Conservation (phyloP, 2,329 filamentous ascomycete genomes). For the Davidsoniella neocaledoniae region DNA sequence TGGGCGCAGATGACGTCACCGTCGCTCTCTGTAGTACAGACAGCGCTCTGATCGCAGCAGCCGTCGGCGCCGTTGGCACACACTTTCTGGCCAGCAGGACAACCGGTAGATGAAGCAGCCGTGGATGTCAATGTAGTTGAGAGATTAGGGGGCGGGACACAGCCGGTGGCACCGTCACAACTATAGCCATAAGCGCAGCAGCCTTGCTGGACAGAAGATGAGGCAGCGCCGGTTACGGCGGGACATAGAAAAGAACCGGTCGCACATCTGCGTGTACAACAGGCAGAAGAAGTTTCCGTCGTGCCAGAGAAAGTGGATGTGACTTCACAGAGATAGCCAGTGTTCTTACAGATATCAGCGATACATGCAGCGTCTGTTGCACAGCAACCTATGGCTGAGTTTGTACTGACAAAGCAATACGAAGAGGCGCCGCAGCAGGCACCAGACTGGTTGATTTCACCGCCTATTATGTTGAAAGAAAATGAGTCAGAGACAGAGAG, state of each 20-base stretch:
- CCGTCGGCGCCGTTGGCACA: slow-evolving; percentile 28
- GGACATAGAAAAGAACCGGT: slow-evolving; percentile 29
- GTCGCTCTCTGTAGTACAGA: slow-evolving; percentile 25
- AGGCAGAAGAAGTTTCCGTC: slow-evolving; percentile 18
- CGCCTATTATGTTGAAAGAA: slow-evolving; percentile 19
- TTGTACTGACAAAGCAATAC: slow-evolving; percentile 29
- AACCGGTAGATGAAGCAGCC: slow-evolving; percentile 24
- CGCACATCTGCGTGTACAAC: slow-evolving; percentile 26
- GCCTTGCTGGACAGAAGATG: slow-evolving; percentile 16
- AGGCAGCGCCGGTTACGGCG: slow-evolving; percentile 21
- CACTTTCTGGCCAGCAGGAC: slow-evolving; percentile 27
- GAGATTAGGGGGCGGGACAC: slow-evolving; percentile 19
- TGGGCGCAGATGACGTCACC: slow-evolving; percentile 25
- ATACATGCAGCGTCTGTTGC: slow-evolving; percentile 26
- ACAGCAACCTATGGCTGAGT: slow-evolving; percentile 24
- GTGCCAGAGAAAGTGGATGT: slow-evolving; percentile 15
- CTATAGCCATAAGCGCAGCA: slow-evolving; percentile 31
- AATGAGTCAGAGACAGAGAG: background rate
- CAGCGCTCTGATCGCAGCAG: slow-evolving; percentile 30
- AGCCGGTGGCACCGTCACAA: slow-evolving; percentile 24
- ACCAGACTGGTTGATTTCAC: slow-evolving; percentile 23
- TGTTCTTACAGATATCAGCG: slow-evolving; percentile 22
- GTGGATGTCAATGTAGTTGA: slow-evolving; percentile 15
- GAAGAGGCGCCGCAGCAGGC: slow-evolving; percentile 27
- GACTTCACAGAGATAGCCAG: slow-evolving; percentile 16